phyloP scores from a whole-genome alignment of 805 yeast genomes.

The Hanseniaspora jakobsenii region DNA sequence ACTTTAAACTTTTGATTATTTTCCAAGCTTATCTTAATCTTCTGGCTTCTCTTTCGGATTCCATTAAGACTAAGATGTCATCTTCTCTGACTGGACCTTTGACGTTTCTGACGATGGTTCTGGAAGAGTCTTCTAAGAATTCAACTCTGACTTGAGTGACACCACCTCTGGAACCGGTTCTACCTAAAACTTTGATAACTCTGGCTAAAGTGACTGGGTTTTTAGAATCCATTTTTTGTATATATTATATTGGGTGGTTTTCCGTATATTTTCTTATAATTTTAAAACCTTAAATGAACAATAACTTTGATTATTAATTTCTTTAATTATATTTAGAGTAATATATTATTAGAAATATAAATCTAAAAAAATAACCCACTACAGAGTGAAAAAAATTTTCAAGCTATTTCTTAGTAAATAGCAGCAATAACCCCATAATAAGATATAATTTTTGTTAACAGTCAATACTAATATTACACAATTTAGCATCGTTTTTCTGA shows the following conservation, averaged over 20 bases:
- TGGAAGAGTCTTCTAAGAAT: constrained; percentile 87
- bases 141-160: constrained; percentile 97
- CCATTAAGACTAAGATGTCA: constrained; percentile 98
- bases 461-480: too few relatives aligned
- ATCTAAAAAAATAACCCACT: too few relatives aligned
- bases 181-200: constrained; percentile 98
- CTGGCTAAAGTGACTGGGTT: constrained; percentile 98
- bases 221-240: constrained; percentile 33
- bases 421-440: too few relatives aligned
- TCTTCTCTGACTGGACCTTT: constrained; percentile 97
- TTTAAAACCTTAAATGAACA: too few relatives aligned
- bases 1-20: too few relatives aligned
- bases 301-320: too few relatives aligned
- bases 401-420: too few relatives aligned
- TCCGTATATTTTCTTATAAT: neutral
- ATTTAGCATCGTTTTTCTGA: too few relatives aligned
- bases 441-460: too few relatives aligned
- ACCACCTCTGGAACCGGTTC: constrained; percentile 99
- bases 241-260: constrained; percentile 15
- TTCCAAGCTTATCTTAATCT: constrained; percentile 55
- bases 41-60: constrained; percentile 99
- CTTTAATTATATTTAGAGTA: too few relatives aligned
- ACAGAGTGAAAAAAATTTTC: too few relatives aligned
- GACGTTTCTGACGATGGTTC: constrained; percentile 95
- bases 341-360: too few relatives aligned